phyloP scores from a whole-genome alignment of 1,284 basidiomycete genomes.

The Ustilago sp. region DNA sequence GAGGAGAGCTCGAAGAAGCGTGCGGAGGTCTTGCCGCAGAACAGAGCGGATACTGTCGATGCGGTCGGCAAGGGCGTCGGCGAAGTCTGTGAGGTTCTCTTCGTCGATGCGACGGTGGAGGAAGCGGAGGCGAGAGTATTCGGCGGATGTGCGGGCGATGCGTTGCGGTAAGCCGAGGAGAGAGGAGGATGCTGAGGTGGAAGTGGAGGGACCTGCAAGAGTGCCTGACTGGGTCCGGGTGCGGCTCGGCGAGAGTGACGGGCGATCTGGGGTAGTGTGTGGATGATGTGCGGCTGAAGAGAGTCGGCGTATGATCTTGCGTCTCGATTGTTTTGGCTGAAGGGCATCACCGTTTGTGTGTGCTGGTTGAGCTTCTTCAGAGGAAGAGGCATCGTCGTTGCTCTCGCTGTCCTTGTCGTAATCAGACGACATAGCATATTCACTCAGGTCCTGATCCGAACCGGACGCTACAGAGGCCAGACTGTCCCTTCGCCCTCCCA shows the following conservation, averaged over 20 bases:
- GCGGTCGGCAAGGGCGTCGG: conserved; percentile 83
- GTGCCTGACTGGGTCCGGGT: conserved; percentile 10
- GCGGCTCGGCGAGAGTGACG: neutral
- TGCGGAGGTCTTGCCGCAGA: conserved; percentile 83
- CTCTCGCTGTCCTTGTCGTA: conserved; percentile 37
- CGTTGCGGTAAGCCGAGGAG: conserved; percentile 75
- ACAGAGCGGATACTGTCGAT: conserved; percentile 83
- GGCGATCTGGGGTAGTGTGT: neutral
- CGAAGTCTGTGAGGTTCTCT: conserved; percentile 78
- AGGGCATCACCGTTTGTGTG: neutral
- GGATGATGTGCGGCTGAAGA: conserved; percentile 11
- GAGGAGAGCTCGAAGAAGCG: conserved; percentile 77
- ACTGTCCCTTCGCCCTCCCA: conserved; percentile 15
- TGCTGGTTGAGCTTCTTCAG: neutral
- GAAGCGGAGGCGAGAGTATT: conserved; percentile 92
- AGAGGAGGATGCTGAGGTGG: conserved; percentile 17
- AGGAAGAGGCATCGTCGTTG: conserved; percentile 16
- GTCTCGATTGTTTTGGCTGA: conserved; percentile 9
- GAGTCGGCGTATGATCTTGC: conserved; percentile 20
- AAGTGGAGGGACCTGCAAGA: neutral
- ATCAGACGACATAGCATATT: conserved; percentile 12
- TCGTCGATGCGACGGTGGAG: conserved; percentile 82
- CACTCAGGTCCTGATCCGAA: conserved; percentile 10
- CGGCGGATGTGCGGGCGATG: conserved; percentile 83
- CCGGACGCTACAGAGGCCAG: conserved; percentile 14